phyloP scores from a whole-genome alignment of 2,329 filamentous ascomycete species.

The Hymenoscyphus scutula region DNA sequence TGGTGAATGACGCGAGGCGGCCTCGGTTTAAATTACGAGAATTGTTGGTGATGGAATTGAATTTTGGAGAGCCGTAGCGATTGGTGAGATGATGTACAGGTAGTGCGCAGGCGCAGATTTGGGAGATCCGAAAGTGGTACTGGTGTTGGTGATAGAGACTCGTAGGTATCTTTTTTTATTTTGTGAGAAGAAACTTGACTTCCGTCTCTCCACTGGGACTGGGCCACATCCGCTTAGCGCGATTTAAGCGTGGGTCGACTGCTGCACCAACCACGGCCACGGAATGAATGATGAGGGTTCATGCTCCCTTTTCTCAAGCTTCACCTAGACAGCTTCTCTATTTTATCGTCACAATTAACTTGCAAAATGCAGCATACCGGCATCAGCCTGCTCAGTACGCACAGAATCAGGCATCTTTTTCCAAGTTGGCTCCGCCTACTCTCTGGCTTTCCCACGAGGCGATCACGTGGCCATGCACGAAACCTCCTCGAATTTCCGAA shows the following conservation, averaged over 20 bases:
- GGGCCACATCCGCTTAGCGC: background rate
- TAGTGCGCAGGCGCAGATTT: conserved; percentile 3
- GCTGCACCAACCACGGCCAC: background rate
- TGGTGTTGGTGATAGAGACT: background rate
- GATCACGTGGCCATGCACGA: background rate
- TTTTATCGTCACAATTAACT: background rate
- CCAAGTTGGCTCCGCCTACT: background rate
- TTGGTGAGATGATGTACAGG: background rate
- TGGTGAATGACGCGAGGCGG: conserved; percentile 16
- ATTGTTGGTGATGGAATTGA: background rate
- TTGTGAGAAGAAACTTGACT: background rate
- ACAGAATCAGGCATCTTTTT: background rate
- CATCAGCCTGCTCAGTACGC: background rate
- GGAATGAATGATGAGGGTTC: background rate
- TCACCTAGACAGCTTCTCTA: background rate
- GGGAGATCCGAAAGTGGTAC: background rate
- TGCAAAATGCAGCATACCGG: background rate
- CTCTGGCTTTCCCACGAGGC: background rate
- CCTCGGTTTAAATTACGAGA: conserved; percentile 9
- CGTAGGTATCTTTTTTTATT: conserved; percentile 3
- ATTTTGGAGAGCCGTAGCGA: background rate
- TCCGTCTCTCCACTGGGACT: background rate
- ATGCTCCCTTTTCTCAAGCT: background rate
- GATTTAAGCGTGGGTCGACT: conserved; percentile 1
- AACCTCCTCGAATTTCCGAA: background rate